Percentiles rank a stretch among this genome's conserved stretches.
Conservation (phyloP, 495 filamentous ascomycete species). For the Xylaria telfairii region DNA sequence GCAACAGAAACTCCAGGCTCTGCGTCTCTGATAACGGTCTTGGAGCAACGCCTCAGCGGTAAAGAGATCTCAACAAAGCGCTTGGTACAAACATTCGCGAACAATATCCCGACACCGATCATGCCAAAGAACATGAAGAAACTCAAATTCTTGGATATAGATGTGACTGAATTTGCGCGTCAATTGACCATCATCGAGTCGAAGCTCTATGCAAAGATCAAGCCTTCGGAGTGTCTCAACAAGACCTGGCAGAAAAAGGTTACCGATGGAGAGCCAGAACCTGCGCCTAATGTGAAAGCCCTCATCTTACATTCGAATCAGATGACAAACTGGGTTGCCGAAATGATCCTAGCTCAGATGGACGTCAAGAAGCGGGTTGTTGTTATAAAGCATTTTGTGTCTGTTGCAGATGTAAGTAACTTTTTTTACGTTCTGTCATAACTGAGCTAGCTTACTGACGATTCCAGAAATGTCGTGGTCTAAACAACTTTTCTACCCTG, state of each 20-base stretch:
- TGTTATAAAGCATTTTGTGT: conserved; percentile 98
- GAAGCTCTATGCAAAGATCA: conserved; percentile 91
- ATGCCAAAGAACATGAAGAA: conserved; percentile 99
- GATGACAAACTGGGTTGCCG: conserved; percentile 99
- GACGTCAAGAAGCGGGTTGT: conserved; percentile 95
- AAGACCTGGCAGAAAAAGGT: conserved; percentile 99
- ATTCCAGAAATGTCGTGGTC: conserved; percentile 81
- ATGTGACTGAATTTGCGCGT: conserved; percentile 91
- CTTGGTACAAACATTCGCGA: conserved; percentile 82
- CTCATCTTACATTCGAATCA: conserved; percentile 98
- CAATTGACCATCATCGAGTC: conserved; percentile 98
- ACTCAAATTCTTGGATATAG: conserved; percentile 97
- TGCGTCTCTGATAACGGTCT: conserved; percentile 74
- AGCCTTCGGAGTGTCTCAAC: conserved; percentile 92
- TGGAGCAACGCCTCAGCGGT: conserved; percentile 86
- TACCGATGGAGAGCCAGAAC: conserved; percentile 79
- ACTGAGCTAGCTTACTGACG: conserved; percentile 33
- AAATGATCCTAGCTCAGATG: conserved; percentile 94
- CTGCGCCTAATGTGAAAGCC: conserved; percentile 91
- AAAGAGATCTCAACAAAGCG: conserved; percentile 87
- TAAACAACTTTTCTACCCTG: conserved; percentile 97
- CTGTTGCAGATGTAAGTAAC: conserved; percentile 84
- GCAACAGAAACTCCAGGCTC: conserved; percentile 91
- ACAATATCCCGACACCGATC: conserved; percentile 81
- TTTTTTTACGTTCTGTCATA: conserved; percentile 18